Base-by-base conservation (phyloP, 352 stramenopile species). In the Phytophthora fragariae region DNA sequence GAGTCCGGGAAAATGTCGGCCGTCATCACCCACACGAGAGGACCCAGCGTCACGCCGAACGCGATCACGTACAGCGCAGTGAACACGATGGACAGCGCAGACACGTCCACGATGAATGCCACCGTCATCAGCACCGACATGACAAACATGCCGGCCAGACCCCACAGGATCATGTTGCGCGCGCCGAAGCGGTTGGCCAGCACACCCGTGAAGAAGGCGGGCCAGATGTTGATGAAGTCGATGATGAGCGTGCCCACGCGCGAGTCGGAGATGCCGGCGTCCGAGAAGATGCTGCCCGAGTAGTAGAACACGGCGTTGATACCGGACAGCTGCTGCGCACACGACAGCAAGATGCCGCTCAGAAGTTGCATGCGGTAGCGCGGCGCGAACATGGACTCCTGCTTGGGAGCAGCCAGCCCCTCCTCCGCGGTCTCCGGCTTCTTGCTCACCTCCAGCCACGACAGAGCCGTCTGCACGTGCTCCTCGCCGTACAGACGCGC, bases 281-380 rank as follows among this genome's bases (percentile, higher is more conserved):
- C 24, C 24, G 24, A 27, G 24, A 27, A 27, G 24, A 27, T 27
- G 24, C 24, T 27, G 24, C 24, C 24, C 24, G 24, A 27, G 24
- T 73, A 62, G 56, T 62, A 62, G 56, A 61, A 61, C 76, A 88
- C 73, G 50, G 76, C 80, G 73, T 88, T 27, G 24, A 27, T 27
- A 2, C 24, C 24, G 1, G 24, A 27, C 24, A 27, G 24, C 24
- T 27, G 24, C 15, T 70, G 77, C 41, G 81, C 71, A 14, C 82
- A 47, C 19, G 76, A 47, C 39, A 89, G 59, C 57, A 86, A 83
- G 47, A 86, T 60, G 0, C 54, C 72, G 0, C 69, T 74, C 14
- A 90, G 70, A 24, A 87, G 17, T 3, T 61, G 53, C 80, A 73
- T 27, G 80, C 77, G 58, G 63, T 64, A 12, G 84, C 81, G 60